Conservation (phyloP, 1,139 yeast genomes). For the Pichia kudriavzevii region DNA sequence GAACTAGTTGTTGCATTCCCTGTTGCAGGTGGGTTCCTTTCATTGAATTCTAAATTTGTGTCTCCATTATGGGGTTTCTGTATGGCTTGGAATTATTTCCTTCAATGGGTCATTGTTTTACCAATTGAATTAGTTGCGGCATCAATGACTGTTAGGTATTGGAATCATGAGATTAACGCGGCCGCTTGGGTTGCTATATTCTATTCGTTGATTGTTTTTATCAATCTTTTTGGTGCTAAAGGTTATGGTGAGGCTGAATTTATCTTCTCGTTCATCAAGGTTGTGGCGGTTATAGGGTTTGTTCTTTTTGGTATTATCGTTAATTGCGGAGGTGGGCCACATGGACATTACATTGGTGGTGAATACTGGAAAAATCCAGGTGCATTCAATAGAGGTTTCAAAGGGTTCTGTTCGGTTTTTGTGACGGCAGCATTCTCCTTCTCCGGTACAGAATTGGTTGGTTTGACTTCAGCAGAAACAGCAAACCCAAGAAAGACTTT, state of each 20-base stretch:
- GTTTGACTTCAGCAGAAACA: conserved; percentile 76
- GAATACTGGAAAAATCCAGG: conserved; percentile 54
- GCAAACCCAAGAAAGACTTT: conserved; percentile 57
- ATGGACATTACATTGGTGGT: conserved; percentile 49
- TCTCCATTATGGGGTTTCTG: conserved; percentile 72
- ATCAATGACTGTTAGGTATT: conserved; percentile 53
- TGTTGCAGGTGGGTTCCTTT: conserved; percentile 58
- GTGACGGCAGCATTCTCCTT: conserved; percentile 80
- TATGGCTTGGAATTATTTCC: conserved; percentile 57
- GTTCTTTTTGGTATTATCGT: conserved; percentile 58
- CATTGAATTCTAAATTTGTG: conserved; percentile 52
- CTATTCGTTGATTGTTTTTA: conserved; percentile 44
- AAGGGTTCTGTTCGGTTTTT: conserved; percentile 70
- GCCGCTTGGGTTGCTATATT: conserved; percentile 61
- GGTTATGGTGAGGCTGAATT: conserved; percentile 64
- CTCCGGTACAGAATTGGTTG: conserved; percentile 73
- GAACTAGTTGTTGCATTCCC: conserved; percentile 60
- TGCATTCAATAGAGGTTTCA: conserved; percentile 49
- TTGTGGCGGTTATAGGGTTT: conserved; percentile 54
- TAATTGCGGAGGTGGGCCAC: conserved; percentile 58
- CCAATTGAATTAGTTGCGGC: conserved; percentile 67
- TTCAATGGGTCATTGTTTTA: conserved; percentile 56
- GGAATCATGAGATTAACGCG: conserved; percentile 48
- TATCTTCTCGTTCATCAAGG: conserved; percentile 47
- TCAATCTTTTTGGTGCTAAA: conserved; percentile 50